A percentile compares a stretch with the other conserved stretches of the same genome.
Evolutionary conservation across 257 asterid species (phyloP).

Genomic region (Schizonepeta tenuifolia): DNA sequence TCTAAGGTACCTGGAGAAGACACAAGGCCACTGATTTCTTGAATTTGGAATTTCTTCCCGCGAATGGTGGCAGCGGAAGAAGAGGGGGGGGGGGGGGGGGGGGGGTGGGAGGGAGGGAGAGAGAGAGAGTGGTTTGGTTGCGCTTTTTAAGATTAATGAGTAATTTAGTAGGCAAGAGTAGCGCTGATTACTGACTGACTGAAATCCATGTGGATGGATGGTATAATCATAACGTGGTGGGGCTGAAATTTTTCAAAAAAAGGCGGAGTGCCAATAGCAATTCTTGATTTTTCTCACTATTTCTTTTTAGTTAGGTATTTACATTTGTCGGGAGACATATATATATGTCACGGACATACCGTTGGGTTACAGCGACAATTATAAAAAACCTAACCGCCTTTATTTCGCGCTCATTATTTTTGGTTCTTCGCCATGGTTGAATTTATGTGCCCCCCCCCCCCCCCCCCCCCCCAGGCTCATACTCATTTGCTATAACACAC

Average conservation of each 20-base stretch:
- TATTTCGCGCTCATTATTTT: conserved; percentile 42
- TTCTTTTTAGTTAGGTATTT: not conserved
- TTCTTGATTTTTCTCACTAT: not conserved
- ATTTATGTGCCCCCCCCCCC: not conserved
- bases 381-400: conserved; percentile 40
- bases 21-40: conserved; percentile 15
- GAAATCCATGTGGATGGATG: conserved; percentile 45
- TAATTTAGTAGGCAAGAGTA: conserved; percentile 40
- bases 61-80: conserved; percentile 43
- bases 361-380: conserved; percentile 57
- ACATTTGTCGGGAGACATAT: conserved; percentile 42
- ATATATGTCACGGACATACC: conserved; percentile 65
- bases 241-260: conserved; percentile 19
- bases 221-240: conserved; percentile 49
- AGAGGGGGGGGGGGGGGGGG: too few species aligned
- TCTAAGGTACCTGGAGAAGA: conserved; percentile 31
- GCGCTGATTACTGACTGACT: conserved; percentile 44
- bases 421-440: not conserved
- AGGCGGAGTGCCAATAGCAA: not conserved
- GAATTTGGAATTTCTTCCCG: conserved; percentile 44
- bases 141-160: conserved; percentile 49
- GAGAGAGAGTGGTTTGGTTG: conserved; percentile 15
- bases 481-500: not conserved
- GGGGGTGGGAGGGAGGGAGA: conserved; percentile 9
- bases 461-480: not conserved